Evolutionary conservation across 139 green algal species (phyloP).

Genomic region (Chlamydomonas asymmetrica): DNA sequence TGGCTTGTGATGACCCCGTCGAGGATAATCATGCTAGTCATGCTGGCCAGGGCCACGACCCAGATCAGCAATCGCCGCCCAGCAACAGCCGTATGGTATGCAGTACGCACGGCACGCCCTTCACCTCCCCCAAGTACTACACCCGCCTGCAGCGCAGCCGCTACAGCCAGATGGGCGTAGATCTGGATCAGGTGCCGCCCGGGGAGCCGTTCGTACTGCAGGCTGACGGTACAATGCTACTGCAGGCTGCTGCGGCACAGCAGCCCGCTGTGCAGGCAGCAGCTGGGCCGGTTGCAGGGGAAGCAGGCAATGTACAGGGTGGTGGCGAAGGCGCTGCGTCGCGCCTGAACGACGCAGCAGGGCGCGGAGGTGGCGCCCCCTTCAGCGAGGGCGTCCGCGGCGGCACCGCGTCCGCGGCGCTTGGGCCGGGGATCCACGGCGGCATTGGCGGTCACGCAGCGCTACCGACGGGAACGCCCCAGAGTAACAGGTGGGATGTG

Average conservation of each 20-base stretch:
- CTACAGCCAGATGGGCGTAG: neutral
- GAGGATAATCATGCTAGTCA: too few relatives aligned
- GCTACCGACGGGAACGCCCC: too few relatives aligned
- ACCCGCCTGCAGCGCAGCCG: slow-evolving; percentile 8
- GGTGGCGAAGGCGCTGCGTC: too few relatives aligned
- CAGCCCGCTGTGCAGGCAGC: neutral
- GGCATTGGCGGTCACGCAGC: too few relatives aligned
- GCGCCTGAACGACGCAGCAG: neutral
- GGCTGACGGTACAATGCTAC: neutral
- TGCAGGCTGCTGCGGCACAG: too few relatives aligned
- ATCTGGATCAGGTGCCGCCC: slow-evolving; percentile 5
- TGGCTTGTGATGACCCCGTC: too few relatives aligned
- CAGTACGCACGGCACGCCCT: neutral
- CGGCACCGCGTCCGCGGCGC: neutral
- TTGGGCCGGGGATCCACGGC: too few relatives aligned
- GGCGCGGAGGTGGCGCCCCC: neutral
- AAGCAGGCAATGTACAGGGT: neutral
- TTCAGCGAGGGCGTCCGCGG: neutral
- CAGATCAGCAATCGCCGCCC: too few relatives aligned
- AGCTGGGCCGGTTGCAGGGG: neutral
- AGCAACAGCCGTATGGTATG: too few relatives aligned
- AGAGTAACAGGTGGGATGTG: too few relatives aligned
- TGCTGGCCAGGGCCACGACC: too few relatives aligned
- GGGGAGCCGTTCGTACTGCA: neutral
- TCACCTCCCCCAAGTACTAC: slow-evolving; percentile 11